Conservation (phyloP, 495 filamentous ascomycete genomes). For the Echria macrotheca region DNA sequence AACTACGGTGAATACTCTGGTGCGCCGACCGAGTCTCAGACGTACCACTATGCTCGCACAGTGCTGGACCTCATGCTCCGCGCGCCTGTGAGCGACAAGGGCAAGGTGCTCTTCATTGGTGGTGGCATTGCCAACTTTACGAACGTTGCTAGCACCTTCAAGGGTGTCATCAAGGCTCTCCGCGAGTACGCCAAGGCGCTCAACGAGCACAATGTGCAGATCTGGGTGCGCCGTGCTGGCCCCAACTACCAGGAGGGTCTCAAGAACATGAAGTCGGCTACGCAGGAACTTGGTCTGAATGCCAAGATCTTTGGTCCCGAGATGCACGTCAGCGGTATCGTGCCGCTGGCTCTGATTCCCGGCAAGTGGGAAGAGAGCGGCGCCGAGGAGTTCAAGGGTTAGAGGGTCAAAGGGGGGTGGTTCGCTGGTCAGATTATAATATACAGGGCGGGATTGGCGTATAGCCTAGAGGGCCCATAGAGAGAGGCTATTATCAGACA, state of each 20-base stretch:
- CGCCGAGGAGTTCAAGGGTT: constrained; percentile 50
- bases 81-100: constrained; percentile 74
- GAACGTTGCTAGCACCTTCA: constrained; percentile 95
- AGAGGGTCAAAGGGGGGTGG: constrained; percentile 12
- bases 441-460: constrained; percentile 4
- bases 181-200: constrained; percentile 82
- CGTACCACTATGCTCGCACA: constrained; percentile 95
- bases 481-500: too few relatives aligned
- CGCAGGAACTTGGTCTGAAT: constrained; percentile 82
- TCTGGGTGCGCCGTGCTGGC: constrained; percentile 98
- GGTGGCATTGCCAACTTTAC: constrained; percentile 99
- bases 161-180: constrained; percentile 96
- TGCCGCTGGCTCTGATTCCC: constrained; percentile 56
- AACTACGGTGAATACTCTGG: constrained; percentile 99
- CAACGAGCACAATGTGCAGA: constrained; percentile 94
- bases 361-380: constrained; percentile 48
- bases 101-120: constrained; percentile 98
- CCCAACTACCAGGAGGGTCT: constrained; percentile 99
- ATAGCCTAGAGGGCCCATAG: too few relatives aligned
- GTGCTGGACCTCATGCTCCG: constrained; percentile 98
- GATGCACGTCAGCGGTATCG: constrained; percentile 73
- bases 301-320: constrained; percentile 98
- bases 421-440: neutral
- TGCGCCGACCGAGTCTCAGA: constrained; percentile 96
- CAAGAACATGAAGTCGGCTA: constrained; percentile 98